Conservation (phyloP, 768 basidiomycete species). For the Mycena capillaripes region DNA sequence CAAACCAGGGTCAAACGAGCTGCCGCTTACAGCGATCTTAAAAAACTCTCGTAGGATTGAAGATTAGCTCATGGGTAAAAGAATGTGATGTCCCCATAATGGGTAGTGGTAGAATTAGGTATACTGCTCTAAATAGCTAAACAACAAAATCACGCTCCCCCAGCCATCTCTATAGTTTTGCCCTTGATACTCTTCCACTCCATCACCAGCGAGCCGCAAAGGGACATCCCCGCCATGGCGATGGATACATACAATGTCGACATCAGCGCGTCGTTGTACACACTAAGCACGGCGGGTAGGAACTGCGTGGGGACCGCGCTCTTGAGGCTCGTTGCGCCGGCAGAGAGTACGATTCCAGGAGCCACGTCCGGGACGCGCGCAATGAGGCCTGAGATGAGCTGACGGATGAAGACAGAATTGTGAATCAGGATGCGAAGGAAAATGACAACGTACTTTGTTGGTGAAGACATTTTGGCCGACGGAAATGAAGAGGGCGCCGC, state of each 20-base stretch:
- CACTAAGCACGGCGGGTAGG: neutral
- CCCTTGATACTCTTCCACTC: neutral
- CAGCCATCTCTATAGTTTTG: neutral
- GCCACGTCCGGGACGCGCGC: neutral
- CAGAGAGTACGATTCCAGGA: neutral
- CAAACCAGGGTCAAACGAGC: too few relatives aligned
- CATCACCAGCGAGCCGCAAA: neutral
- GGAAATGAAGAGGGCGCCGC: neutral
- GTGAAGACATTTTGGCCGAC: conserved; percentile 8
- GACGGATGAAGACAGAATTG: neutral
- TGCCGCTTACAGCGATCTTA: too few relatives aligned
- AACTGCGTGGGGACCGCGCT: neutral
- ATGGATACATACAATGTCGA: neutral
- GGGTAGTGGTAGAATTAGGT: too few relatives aligned
- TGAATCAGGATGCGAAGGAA: too few relatives aligned
- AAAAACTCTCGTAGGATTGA: too few relatives aligned
- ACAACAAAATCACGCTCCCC: too few relatives aligned
- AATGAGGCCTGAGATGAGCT: neutral
- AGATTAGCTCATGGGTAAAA: too few relatives aligned
- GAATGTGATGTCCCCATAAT: too few relatives aligned
- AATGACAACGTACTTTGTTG: too few relatives aligned
- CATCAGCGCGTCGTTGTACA: neutral
- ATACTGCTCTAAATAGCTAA: too few relatives aligned
- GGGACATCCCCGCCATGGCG: neutral
- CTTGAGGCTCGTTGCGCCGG: neutral